phyloP scores from a whole-genome alignment of 2,329 filamentous ascomycete species.

The Cordyceps pruinosa region DNA sequence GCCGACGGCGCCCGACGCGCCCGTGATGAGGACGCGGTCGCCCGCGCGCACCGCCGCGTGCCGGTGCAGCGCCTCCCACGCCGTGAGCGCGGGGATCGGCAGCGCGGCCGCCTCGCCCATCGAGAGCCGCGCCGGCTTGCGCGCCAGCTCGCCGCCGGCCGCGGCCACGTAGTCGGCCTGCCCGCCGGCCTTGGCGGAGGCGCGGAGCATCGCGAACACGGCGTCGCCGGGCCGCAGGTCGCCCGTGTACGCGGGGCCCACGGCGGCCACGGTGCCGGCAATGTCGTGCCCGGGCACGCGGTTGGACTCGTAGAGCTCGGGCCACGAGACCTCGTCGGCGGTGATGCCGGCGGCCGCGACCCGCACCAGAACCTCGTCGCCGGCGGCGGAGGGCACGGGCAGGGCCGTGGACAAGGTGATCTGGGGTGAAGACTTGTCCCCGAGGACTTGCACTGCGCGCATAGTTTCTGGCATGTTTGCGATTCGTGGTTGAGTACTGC shows the following conservation, averaged over 20 bases:
- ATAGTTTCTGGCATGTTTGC: conserved; percentile 18
- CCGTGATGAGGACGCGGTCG: conserved; percentile 23
- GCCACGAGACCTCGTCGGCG: conserved; percentile 28
- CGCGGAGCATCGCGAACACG: conserved; percentile 24
- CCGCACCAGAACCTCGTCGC: conserved; percentile 22
- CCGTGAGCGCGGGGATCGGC: conserved; percentile 26
- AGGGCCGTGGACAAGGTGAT: conserved; percentile 16
- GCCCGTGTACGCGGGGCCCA: conserved; percentile 22
- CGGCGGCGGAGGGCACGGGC: conserved; percentile 12
- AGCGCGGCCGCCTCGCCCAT: conserved; percentile 24
- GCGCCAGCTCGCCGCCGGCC: conserved; percentile 14
- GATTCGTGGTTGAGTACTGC: neutral
- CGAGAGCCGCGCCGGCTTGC: conserved; percentile 18
- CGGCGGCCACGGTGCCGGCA: conserved; percentile 24
- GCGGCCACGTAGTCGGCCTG: conserved; percentile 25
- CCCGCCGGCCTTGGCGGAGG: conserved; percentile 18
- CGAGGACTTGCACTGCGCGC: conserved; percentile 28
- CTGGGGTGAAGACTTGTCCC: conserved; percentile 16
- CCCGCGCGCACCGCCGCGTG: conserved; percentile 15
- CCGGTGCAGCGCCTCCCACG: conserved; percentile 22
- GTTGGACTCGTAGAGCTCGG: conserved; percentile 23
- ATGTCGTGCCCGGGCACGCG: conserved; percentile 31
- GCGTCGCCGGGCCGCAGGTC: conserved; percentile 15
- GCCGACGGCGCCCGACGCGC: conserved; percentile 26
- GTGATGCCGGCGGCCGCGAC: conserved; percentile 29